These are phyloP conservation scores for Eremomyces bilateralis DNA, from an alignment of 495 filamentous ascomycete genomes.

Conservation along the genomic window DNA sequence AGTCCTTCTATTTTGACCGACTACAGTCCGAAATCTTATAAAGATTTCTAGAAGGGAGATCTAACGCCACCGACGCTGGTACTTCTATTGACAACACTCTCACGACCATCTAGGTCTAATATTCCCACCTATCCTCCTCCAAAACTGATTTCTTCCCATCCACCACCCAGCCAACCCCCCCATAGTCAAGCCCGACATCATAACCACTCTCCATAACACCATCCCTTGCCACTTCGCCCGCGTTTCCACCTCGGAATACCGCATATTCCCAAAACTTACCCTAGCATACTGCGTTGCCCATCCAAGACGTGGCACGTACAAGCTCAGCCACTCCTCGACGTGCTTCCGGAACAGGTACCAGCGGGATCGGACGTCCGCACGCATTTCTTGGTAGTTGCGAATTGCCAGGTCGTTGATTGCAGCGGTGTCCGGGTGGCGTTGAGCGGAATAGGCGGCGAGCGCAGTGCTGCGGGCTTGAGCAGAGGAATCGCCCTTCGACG, in stretches of 20 bases:
- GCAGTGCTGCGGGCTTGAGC: slow-evolving; percentile 30
- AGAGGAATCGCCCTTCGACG: not conserved
- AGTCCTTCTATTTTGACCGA: too few species aligned
- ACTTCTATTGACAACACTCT: too few species aligned
- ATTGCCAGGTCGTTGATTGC: slow-evolving; percentile 86
- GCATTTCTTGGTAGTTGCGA: slow-evolving; percentile 87
- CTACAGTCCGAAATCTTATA: too few species aligned
- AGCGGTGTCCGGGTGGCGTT: slow-evolving; percentile 55
- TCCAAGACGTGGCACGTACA: slow-evolving; percentile 52
- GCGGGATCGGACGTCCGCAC: slow-evolving; percentile 51
- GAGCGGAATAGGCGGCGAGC: slow-evolving; percentile 47
- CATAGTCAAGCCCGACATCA: too few species aligned
- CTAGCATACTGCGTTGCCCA: slow-evolving; percentile 87
- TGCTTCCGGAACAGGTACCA: slow-evolving; percentile 60
- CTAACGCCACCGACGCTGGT: too few species aligned
- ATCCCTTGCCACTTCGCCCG: slow-evolving; percentile 45
- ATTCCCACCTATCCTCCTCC: too few species aligned
- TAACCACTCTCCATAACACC: too few species aligned
- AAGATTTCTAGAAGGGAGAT: too few species aligned
- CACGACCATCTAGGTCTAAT: too few species aligned
- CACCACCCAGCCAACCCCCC: too few species aligned
- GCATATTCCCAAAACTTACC: slow-evolving; percentile 78
- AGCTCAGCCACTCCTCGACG: slow-evolving; percentile 62
- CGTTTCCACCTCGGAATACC: slow-evolving; percentile 62
- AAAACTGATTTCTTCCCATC: too few species aligned